Conservation (phyloP, 2,329 filamentous ascomycete species). For the Diaporthe amygdali region DNA sequence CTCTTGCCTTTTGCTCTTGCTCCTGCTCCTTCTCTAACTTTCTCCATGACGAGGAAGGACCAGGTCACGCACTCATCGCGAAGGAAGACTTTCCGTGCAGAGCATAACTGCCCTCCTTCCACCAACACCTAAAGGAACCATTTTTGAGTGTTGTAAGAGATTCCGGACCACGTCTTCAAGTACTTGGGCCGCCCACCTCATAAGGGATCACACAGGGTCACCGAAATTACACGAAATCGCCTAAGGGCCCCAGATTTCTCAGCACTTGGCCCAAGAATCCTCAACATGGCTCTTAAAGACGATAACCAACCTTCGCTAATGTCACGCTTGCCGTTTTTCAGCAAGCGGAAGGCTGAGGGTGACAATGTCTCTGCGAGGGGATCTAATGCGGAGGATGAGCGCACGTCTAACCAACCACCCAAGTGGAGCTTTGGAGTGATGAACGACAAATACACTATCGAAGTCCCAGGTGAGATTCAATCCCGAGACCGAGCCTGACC, state of each 20-base stretch:
- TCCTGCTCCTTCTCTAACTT: background rate
- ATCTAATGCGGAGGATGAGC: slow-evolving; percentile 15
- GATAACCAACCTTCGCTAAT: background rate
- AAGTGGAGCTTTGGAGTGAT: slow-evolving; percentile 79
- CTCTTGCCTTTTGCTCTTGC: background rate
- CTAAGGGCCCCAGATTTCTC: background rate
- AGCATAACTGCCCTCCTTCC: background rate
- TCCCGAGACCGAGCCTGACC: background rate
- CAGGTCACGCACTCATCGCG: background rate
- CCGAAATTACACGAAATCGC: background rate
- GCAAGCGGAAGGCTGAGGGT: background rate
- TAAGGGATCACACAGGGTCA: too few species aligned
- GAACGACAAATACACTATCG: slow-evolving; percentile 79
- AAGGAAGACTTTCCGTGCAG: background rate
- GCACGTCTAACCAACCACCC: slow-evolving; percentile 24
- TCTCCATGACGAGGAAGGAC: background rate
- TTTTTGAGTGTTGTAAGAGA: background rate
- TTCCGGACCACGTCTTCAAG: background rate
- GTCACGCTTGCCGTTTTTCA: slow-evolving; percentile 17
- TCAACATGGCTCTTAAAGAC: slow-evolving; percentile 10
- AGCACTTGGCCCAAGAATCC: background rate
- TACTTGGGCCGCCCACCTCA: background rate
- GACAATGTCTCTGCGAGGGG: background rate
- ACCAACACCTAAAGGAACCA: background rate
- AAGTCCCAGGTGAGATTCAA: slow-evolving; percentile 75